Base-by-base conservation (phyloP, 2,329 filamentous ascomycete genomes). In the Stachybotrys echinatus region DNA sequence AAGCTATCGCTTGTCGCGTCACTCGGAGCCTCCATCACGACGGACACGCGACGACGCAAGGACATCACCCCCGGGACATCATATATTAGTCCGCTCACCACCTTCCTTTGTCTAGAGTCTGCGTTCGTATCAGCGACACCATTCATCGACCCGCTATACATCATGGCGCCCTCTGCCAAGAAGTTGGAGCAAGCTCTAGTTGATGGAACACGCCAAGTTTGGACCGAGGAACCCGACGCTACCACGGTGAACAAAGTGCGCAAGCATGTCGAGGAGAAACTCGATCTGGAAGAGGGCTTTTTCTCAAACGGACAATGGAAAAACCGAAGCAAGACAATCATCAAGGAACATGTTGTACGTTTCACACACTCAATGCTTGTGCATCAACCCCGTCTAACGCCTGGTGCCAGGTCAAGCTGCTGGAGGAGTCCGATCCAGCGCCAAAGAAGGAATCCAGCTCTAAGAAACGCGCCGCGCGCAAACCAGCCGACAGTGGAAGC, bases 181-280 rank as follows among this genome's bases (percentile, higher is more conserved):
- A 58, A 65, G 39, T 64, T 83, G 21, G 71, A 78, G 55, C 58
- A 66, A 45, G 73, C 70, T 48, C 69, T 84, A 14, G 65, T 70
- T 42, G 63, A 72, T n/a, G 70, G 71, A 4, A 76, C 80, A 34
- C 68, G 64, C 47, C 65, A 70, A 3, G 58, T 81, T 39, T 80
- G 74, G 57, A 61, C 68, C 22, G 58, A 62, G 19, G 68, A 73
- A 12, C 69, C 72, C 4, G 73, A 77, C 19, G 55, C 69, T 4
- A 70, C 83, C 8, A 78, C 79, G 0, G 79, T 85, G 52, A 84
- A 83, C 57, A 71, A 69, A 46, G 74, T 83, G 49, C 80, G 83
- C 49, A 74, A 76, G 52, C 68, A 67, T 42, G 75, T 73, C 2
- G 79, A 82, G 52, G 64, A 75, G 23, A 64, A 75, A 42, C 64